Base-by-base conservation (phyloP, 345 rosid genomes). In the Microthlaspi erraticum region DNA sequence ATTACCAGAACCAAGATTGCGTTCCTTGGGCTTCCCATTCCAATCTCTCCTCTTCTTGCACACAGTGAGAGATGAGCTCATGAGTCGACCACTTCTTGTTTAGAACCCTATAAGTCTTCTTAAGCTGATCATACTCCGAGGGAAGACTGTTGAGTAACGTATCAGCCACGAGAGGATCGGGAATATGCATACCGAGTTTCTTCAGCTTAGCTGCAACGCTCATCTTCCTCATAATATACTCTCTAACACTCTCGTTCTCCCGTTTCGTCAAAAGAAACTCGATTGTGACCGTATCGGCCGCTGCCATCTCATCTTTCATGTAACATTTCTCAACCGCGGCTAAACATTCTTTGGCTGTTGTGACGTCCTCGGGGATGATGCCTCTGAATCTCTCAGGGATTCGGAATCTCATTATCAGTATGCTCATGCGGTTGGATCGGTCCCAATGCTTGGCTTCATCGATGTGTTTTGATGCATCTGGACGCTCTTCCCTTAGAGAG, bases 401-500 rank as follows among this genome's bases (percentile, higher is more conserved):
- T 5, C 68, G 53, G 33, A 51, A 51, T 41, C 17, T 32, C 68
- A 71, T 51, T 39, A 71, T 51, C 75, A 71, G 29, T 10, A 61
- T 9, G 42, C 61, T 51, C 8, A 71, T 51, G 36, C 61, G 68
- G 53, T 71, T 61, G 53, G 68, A 71, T 31, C 62, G 75, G 45
- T 61, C 46, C 68, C 68, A 71, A 6, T 10, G 54, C 53, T 51
- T 2, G 68, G 68, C 52, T 61, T 61, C 6, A 1, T 50, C 61
- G 10, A 41, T 9, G 7, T 1, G 13, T 32, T 17, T 19, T 0
- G 8, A 5, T 6, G 61, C 53, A 60, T 60, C 44, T 0, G 54
- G 75, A 60, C 61, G 75, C 23, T 71, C 75, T 61, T 61, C 75
- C 37, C 12, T 32, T 19, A 70, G 67, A 0, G 67, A 70, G 2